These are phyloP conservation scores for Lobosporangium transversale DNA, from an alignment of 192 early-diverging fungal species.

Conservation along the genomic window DNA sequence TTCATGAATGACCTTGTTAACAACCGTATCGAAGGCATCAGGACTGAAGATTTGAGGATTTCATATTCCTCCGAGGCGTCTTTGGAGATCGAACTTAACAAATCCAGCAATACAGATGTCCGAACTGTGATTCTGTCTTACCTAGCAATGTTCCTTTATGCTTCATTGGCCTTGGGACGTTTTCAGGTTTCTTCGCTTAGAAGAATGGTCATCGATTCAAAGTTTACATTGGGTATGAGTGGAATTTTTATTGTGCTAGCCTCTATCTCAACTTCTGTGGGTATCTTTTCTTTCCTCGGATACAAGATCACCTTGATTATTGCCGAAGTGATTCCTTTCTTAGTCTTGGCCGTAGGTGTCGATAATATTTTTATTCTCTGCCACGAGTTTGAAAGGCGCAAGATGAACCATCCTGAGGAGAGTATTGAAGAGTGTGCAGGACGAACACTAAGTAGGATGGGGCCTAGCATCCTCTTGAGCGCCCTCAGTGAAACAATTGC, in stretches of 20 bases:
- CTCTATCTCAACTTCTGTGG: conserved; percentile 69
- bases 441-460: conserved; percentile 66
- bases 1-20: conserved; percentile 44
- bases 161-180: conserved; percentile 66
- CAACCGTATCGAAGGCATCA: conserved; percentile 28
- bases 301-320: conserved; percentile 73
- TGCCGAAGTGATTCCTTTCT: conserved; percentile 75
- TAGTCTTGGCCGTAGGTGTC: conserved; percentile 73
- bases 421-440: conserved; percentile 68
- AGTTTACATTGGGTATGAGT: conserved; percentile 67
- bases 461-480: conserved; percentile 69
- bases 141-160: conserved; percentile 72
- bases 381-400: conserved; percentile 66
- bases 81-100: conserved; percentile 67
- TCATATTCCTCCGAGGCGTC: conserved; percentile 72
- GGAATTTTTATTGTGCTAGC: conserved; percentile 70
- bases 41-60: conserved; percentile 52
- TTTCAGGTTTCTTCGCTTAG: conserved; percentile 47
- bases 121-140: conserved; percentile 66
- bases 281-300: conserved; percentile 69
- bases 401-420: conserved; percentile 54
- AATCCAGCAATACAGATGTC: conserved; percentile 69
- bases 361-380: conserved; percentile 77
- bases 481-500: conserved; percentile 70
- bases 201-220: conserved; percentile 66